A percentile compares a stretch with the other conserved stretches of the same genome.
These are phyloP conservation scores for Ceratobasidium sp. DNA, from an alignment of 1,284 basidiomycete genomes.

Conservation along the genomic window DNA sequence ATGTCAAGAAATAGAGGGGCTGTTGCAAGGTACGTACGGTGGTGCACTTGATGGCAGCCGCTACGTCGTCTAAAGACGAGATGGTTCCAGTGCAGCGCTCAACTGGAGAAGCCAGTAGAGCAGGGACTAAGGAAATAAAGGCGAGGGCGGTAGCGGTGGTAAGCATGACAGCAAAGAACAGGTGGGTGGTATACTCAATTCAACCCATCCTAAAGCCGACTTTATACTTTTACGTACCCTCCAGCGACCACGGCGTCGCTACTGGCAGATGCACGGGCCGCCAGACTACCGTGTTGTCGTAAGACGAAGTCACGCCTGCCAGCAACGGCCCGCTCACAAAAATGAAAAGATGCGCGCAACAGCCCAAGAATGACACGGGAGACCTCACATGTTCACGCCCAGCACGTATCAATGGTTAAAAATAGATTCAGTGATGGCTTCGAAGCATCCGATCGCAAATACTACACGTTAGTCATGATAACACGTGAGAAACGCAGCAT, in stretches of 20 bases:
- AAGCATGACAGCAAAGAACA: background rate
- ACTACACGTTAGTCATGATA: background rate
- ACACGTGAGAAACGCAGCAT: background rate
- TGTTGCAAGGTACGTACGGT: background rate
- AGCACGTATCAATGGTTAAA: slow-evolving; percentile 7
- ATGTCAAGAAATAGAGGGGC: background rate
- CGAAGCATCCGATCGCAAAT: slow-evolving; percentile 13
- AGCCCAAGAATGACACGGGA: background rate
- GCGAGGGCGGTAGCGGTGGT: slow-evolving; percentile 13
- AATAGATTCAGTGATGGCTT: slow-evolving; percentile 18
- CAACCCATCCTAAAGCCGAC: too few species aligned
- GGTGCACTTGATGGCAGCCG: slow-evolving; percentile 41
- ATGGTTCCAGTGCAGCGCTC: slow-evolving; percentile 45
- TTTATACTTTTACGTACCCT: background rate
- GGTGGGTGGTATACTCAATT: background rate
- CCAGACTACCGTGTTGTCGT: background rate
- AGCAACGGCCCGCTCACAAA: slow-evolving; percentile 14
- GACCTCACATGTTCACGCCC: slow-evolving; percentile 13
- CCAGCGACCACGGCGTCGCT: background rate
- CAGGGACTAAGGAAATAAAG: slow-evolving; percentile 16
- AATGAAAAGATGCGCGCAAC: slow-evolving; percentile 3
- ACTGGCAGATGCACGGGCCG: background rate
- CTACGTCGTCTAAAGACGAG: slow-evolving; percentile 39
- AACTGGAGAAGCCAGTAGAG: slow-evolving; percentile 13
- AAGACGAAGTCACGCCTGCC: background rate